Evolutionary conservation across 2,329 filamentous ascomycete genomes (phyloP), one percentile per base, ranked within the genome.

Genomic region (Sclerotinia sclerotiorum): DNA sequence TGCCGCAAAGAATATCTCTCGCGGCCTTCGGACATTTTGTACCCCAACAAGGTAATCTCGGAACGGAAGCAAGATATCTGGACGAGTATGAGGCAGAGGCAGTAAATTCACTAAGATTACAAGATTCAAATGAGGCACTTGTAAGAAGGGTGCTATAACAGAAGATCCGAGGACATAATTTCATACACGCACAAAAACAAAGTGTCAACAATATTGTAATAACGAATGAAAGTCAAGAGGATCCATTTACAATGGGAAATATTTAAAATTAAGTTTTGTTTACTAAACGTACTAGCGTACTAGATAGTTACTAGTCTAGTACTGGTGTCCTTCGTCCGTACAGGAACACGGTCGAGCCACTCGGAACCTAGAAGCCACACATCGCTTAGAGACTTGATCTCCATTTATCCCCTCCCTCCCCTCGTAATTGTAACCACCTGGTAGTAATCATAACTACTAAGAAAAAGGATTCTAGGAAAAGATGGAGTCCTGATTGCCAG

Each of bases 1-100:
- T 76, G 74, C 57, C 76, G 73, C 65, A 77, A 69, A 49, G 75
- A 77, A 60, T 77, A 78, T 68, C 76, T 72, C 71, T 75, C 74
- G 21, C 77, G 77, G 65, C 76, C 72, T 72, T 75, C 74, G 17
- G 76, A 75, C 76, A 78, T 78, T 35, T 24, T 67, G 51, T n/a
- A 61, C 32, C 32, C 51, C 35, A 55, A 44, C n/a, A 55, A 65
- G 13, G 46, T 42, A 24, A 39, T 51, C 39, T 49, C 46, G 44
- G 58, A 62, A 49, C 21, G 10, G 58, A 62, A 62, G 58, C 49
- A 62, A n/a, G 58, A 24, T 62, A 35, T 49, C 19, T n/a, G 27
- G 27, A 48, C 5, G 19, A 48, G 44, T n/a, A 49, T 7, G n/a
- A 46, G 11, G 10, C 24, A 48, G 21, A 24, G 11, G 11, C 24